phyloP scores from a whole-genome alignment of 768 basidiomycete species.

The Infundibulicybe gibba region DNA sequence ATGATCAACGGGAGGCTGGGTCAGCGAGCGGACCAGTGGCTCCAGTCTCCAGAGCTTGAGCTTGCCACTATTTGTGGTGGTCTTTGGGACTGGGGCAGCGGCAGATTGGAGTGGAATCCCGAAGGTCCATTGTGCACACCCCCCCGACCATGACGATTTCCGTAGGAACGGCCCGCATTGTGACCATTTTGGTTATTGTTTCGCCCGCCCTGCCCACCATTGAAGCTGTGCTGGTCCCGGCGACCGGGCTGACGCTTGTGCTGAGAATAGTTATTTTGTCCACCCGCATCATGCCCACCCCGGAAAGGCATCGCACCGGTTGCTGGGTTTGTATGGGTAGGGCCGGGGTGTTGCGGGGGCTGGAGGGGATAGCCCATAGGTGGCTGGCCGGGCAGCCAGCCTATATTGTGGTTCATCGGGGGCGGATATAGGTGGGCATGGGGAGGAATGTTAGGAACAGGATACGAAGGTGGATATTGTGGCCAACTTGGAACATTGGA shows the following conservation, averaged over 20 bases:
- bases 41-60: constrained; percentile 23
- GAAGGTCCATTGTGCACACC: constrained; percentile 19
- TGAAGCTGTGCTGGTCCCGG: constrained; percentile 18
- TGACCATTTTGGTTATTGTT: constrained; percentile 14
- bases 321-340: constrained; percentile 6
- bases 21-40: constrained; percentile 21
- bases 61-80: not conserved
- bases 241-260: constrained; percentile 20
- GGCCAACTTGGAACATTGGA: constrained; percentile 28
- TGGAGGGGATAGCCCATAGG: constrained; percentile 8
- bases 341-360: constrained; percentile 10
- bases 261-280: constrained; percentile 8
- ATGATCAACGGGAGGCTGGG: constrained; percentile 18
- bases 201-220: not conserved
- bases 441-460: constrained; percentile 16
- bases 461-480: constrained; percentile 21
- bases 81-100: constrained; percentile 9
- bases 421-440: constrained; percentile 10
- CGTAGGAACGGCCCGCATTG: constrained; percentile 16
- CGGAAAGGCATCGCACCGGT: constrained; percentile 11
- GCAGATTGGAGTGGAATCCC: constrained; percentile 13
- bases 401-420: constrained; percentile 6
- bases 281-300: constrained; percentile 14
- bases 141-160: constrained; percentile 21
- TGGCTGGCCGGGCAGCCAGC: constrained; percentile 20